These are phyloP conservation scores for Trichophyton verrucosum DNA, from an alignment of 2,329 filamentous ascomycete species.

Conservation along the genomic window DNA sequence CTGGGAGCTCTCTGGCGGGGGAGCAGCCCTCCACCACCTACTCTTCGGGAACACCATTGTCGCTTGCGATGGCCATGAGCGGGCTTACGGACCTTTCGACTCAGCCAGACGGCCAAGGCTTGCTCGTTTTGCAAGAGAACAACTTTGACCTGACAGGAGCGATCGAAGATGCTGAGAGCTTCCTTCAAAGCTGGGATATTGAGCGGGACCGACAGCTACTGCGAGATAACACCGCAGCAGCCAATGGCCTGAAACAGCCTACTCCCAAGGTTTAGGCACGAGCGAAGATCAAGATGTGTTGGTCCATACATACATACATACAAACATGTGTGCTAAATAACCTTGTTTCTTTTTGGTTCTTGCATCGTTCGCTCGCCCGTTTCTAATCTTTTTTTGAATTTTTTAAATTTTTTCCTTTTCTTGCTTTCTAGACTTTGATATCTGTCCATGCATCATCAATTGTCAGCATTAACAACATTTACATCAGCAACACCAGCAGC, in stretches of 20 bases:
- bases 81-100: not conserved
- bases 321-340: not conserved
- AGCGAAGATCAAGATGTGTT: not conserved
- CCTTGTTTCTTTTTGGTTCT: not conserved
- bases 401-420: too few species aligned
- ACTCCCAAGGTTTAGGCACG: not conserved
- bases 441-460: too few species aligned
- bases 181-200: constrained; percentile 34
- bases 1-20: not conserved
- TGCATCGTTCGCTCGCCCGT: not conserved
- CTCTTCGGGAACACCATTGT: constrained; percentile 21
- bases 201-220: constrained; percentile 21
- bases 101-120: constrained; percentile 25
- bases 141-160: constrained; percentile 34
- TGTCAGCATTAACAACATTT: too few species aligned
- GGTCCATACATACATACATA: not conserved
- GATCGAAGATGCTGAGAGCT: constrained; percentile 35
- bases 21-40: constrained; percentile 23
- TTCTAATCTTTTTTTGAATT: not conserved
- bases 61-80: constrained; percentile 13
- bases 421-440: too few species aligned
- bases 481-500: too few species aligned
- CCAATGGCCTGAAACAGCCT: not conserved
- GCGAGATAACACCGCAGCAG: not conserved
- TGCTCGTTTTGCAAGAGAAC: constrained; percentile 17